phyloP scores from a whole-genome alignment of 257 asterid genomes.

The Solanum peruvianum region DNA sequence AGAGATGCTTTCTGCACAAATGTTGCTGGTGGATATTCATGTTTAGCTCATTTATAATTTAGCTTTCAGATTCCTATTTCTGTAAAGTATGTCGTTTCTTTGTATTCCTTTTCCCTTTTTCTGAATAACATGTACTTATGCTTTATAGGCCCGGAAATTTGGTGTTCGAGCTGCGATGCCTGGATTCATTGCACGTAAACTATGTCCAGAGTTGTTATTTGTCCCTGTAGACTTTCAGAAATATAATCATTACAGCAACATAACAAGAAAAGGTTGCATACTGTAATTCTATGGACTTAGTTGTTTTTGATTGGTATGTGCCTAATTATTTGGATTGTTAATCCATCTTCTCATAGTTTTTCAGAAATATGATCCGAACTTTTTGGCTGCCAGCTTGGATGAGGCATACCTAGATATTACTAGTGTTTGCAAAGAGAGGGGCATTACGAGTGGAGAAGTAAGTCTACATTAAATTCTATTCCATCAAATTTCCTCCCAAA shows the following conservation, averaged over 20 bases:
- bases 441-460: constrained; percentile 72
- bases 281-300: constrained; percentile 4
- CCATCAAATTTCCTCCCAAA: not conserved
- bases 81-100: not conserved
- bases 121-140: constrained; percentile 4
- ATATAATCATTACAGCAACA: constrained; percentile 64
- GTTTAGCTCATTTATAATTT: not conserved
- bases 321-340: constrained; percentile 7
- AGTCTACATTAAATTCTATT: constrained; percentile 10
- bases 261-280: constrained; percentile 75
- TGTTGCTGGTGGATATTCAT: not conserved
- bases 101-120: not conserved
- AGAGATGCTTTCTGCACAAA: not conserved
- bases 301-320: not conserved
- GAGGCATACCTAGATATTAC: constrained; percentile 99
- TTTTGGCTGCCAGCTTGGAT: constrained; percentile 81
- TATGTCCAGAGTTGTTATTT: constrained; percentile 71
- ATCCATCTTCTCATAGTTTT: constrained; percentile 40
- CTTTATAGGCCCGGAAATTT: constrained; percentile 74
- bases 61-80: not conserved
- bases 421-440: constrained; percentile 51
- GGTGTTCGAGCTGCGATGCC: constrained; percentile 99
- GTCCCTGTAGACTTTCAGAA: constrained; percentile 82
- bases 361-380: constrained; percentile 71
- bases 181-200: constrained; percentile 87